phyloP scores from a whole-genome alignment of 2,329 filamentous ascomycete genomes.

The Orbilia blumenaviensis region DNA sequence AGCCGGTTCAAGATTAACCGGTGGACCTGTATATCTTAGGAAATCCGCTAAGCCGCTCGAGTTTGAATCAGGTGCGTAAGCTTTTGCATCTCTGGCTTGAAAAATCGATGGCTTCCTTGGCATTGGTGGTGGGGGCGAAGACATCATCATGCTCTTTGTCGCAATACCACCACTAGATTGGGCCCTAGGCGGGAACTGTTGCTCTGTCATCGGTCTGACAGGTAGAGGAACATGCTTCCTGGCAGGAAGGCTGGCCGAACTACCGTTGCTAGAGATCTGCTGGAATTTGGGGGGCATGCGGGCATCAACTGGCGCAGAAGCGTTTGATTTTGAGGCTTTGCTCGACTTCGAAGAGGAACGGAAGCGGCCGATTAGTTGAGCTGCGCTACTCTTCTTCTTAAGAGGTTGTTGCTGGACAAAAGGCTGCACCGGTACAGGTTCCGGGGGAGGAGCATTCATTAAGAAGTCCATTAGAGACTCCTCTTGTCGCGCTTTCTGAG shows the following conservation, averaged over 20 bases:
- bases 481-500: slow-evolving; percentile 40
- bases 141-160: slow-evolving; percentile 59
- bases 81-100: slow-evolving; percentile 56
- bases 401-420: slow-evolving; percentile 60
- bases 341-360: slow-evolving; percentile 59
- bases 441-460: slow-evolving; percentile 59
- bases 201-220: slow-evolving; percentile 39
- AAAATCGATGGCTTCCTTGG: slow-evolving; percentile 52
- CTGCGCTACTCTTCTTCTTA: slow-evolving; percentile 73
- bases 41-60: slow-evolving; percentile 74
- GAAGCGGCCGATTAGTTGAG: slow-evolving; percentile 71
- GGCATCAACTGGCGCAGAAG: slow-evolving; percentile 56
- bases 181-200: slow-evolving; percentile 58
- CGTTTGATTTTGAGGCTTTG: slow-evolving; percentile 57
- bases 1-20: slow-evolving; percentile 61
- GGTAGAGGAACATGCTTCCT: slow-evolving; percentile 58
- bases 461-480: slow-evolving; percentile 57
- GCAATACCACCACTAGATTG: slow-evolving; percentile 57
- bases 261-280: slow-evolving; percentile 62
- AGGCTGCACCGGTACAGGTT: slow-evolving; percentile 52
- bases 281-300: slow-evolving; percentile 58
- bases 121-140: slow-evolving; percentile 63
- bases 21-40: slow-evolving; percentile 74
- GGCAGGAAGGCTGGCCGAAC: slow-evolving; percentile 55
- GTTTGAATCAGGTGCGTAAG: slow-evolving; percentile 65